Evolutionary conservation across 495 filamentous ascomycete species (phyloP), one percentile per base, ranked within the genome.

Genomic region (Aspergillus avenaceus): DNA sequence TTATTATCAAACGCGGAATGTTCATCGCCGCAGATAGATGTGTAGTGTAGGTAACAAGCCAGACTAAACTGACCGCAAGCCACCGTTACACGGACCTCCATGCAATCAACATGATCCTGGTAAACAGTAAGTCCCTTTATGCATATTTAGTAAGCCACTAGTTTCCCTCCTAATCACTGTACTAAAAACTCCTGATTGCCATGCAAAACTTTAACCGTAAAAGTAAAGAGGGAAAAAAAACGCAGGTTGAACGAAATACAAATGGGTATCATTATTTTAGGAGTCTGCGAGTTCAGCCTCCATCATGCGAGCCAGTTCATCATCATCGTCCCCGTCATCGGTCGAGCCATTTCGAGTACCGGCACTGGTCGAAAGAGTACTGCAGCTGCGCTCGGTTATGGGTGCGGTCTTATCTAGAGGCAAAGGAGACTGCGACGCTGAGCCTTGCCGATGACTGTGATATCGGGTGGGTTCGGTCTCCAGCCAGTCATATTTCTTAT

Each of bases 401-500:
- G 32, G 13, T 4, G 1, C 12, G 19, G 32, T 8, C 12, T 26
- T n/a, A 22, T 13, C n/a, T 16, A 14, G 32, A 2, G 12, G 32
- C 18, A 13, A 14, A 1, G 26, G 13, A 19, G 47, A 18, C 25
- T n/a, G 26, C 23, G 46, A 25, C 12, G 34, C 8, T 19, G 36
- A 24, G 13, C n/a, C 18, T 16, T 14, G 23, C 4, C 46, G 2
- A 36, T 19, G 19, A 28, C n/a, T 34, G n/a, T n/a, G n/a, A 18
- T 34, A 11, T 7, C 25, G 41, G n/a, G 38, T 27, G 22, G 26
- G 26, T 18, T 49, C 46, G 7, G 38, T 25, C 12, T 48, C 36
- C 5, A 65, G 62, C 62, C 62, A 65, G 34, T 11, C 37, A 41
- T 65, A 65, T 41, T 51, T 56, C 29, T 65, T 65, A 18, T 50